A percentile compares a stretch with the other conserved stretches of the same genome.
phyloP scores from a whole-genome alignment of 495 filamentous ascomycete genomes.

The Talaromyces trachyspermus region DNA sequence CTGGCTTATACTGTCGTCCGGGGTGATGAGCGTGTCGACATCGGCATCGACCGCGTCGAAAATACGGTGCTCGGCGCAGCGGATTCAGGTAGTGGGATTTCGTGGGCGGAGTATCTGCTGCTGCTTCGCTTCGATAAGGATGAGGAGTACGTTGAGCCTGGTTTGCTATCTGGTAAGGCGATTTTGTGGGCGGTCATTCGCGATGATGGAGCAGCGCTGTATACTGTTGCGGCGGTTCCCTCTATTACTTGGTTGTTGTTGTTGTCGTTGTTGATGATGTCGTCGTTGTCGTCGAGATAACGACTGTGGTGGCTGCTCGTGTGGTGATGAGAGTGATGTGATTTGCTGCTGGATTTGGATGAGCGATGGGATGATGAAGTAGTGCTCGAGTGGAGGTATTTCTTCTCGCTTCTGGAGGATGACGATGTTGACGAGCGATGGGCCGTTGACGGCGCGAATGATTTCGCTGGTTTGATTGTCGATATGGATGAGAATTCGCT shows the following conservation, averaged over 20 bases:
- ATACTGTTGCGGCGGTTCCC: too few relatives aligned
- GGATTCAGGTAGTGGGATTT: slow-evolving; percentile 45
- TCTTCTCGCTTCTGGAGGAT: slow-evolving; percentile 16
- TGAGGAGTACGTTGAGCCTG: slow-evolving; percentile 12
- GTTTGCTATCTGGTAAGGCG: slow-evolving; percentile 18
- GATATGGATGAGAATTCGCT: slow-evolving; percentile 31
- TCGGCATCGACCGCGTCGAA: slow-evolving; percentile 19
- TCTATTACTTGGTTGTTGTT: too few relatives aligned
- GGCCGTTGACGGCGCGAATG: too few relatives aligned
- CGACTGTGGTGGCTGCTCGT: slow-evolving; percentile 11
- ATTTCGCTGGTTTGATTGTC: slow-evolving; percentile 37
- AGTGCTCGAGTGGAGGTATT: slow-evolving; percentile 12
- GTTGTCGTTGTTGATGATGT: slow-evolving; percentile 6
- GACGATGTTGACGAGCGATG: slow-evolving; percentile 14
- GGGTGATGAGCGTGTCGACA: slow-evolving; percentile 12
- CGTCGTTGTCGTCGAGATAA: neutral
- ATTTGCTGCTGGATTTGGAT: neutral
- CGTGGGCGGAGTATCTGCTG: slow-evolving; percentile 12
- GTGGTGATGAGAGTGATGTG: slow-evolving; percentile 14
- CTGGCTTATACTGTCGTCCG: slow-evolving; percentile 3
- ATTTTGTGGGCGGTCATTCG: slow-evolving; percentile 26
- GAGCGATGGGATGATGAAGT: slow-evolving; percentile 1
- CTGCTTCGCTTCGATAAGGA: slow-evolving; percentile 7
- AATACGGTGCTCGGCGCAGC: slow-evolving; percentile 18
- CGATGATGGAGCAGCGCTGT: too few relatives aligned